Conservation (phyloP, 129 eudicot genomes). For the Arctium lappa region DNA sequence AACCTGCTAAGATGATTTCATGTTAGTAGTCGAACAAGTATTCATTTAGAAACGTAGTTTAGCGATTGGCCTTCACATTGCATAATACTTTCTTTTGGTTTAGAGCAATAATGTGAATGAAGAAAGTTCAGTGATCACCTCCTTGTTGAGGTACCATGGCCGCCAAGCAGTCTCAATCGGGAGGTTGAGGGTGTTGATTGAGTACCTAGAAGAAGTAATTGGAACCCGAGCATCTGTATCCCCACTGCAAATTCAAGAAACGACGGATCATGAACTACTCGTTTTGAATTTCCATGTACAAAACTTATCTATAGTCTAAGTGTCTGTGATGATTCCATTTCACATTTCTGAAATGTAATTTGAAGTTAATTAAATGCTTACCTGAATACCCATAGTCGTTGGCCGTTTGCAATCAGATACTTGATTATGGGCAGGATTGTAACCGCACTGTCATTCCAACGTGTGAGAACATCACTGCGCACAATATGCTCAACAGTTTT, state of each 20-base stretch:
- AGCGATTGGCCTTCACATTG: background rate
- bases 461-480: slow-evolving; percentile 19
- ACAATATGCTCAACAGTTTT: background rate
- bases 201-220: slow-evolving; percentile 12
- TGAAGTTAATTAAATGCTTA: background rate
- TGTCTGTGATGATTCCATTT: background rate
- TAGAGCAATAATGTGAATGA: background rate
- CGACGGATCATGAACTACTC: background rate
- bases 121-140: background rate
- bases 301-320: background rate
- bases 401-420: slow-evolving; percentile 33
- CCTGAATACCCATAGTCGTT: slow-evolving; percentile 48
- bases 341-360: background rate
- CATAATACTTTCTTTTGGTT: background rate
- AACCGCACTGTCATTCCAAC: slow-evolving; percentile 31
- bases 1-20: background rate
- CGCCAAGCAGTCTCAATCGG: slow-evolving; percentile 6
- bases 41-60: background rate
- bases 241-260: slow-evolving; percentile 5
- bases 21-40: background rate
- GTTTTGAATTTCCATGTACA: background rate
- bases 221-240: slow-evolving; percentile 4
- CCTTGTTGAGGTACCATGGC: background rate
- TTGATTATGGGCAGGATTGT: slow-evolving; percentile 39
- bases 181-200: background rate